Percentiles rank a stretch among this genome's conserved stretches.
Conservation (phyloP, 495 filamentous ascomycete genomes). For the Usnea hakonensis region DNA sequence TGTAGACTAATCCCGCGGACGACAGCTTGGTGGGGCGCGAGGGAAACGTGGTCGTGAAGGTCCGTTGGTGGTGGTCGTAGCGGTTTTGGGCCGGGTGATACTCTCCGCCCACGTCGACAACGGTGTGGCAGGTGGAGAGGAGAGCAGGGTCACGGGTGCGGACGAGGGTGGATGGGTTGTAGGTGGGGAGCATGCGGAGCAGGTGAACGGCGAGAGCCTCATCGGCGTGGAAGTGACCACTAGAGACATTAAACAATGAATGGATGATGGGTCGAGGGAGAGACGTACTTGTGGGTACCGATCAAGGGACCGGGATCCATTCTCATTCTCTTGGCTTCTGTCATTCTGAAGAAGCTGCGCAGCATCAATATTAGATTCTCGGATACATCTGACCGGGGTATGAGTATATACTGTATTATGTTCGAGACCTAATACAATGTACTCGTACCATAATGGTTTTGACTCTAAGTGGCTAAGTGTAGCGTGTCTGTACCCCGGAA, state of each 20-base stretch:
- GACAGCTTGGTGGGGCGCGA: slow-evolving; percentile 77
- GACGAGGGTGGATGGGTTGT: slow-evolving; percentile 63
- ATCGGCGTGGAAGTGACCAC: slow-evolving; percentile 96
- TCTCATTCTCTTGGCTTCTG: slow-evolving; percentile 65
- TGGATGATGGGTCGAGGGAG: not conserved
- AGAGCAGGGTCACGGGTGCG: slow-evolving; percentile 77
- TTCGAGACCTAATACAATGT: no score
- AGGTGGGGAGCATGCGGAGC: slow-evolving; percentile 79
- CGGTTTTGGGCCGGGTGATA: slow-evolving; percentile 69
- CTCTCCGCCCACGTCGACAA: slow-evolving; percentile 91
- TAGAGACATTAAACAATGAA: slow-evolving; percentile 20
- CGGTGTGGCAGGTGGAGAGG: slow-evolving; percentile 78
- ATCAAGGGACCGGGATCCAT: slow-evolving; percentile 48
- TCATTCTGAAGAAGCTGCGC: slow-evolving; percentile 46
- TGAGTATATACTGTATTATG: no score
- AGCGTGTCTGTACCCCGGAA: no score
- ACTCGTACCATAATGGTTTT: no score
- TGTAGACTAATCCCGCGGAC: slow-evolving; percentile 85
- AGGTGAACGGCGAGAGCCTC: slow-evolving; percentile 97
- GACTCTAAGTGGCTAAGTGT: no score
- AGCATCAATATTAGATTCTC: no score
- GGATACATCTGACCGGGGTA: no score
- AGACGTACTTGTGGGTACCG: slow-evolving; percentile 72
- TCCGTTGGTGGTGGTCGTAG: slow-evolving; percentile 96
- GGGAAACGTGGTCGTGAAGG: slow-evolving; percentile 73